These are phyloP conservation scores for Boeremia lycopersici DNA, from an alignment of 2,329 filamentous ascomycete species.

Conservation along the genomic window DNA sequence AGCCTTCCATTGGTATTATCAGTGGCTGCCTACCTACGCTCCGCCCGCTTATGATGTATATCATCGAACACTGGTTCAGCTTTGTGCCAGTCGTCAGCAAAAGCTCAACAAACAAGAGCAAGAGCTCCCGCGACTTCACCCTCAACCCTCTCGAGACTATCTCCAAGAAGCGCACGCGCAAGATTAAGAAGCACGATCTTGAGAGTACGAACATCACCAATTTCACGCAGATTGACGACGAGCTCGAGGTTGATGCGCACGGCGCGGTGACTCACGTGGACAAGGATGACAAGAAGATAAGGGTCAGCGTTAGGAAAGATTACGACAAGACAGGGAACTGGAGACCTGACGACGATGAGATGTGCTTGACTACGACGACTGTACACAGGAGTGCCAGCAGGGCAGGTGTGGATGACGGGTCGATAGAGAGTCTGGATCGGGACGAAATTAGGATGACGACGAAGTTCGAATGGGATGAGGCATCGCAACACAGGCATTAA, in stretches of 20 bases:
- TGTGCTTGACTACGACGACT: conserved; percentile 26
- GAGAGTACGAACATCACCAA: conserved; percentile 12
- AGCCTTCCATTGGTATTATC: not conserved
- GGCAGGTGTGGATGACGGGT: conserved; percentile 6
- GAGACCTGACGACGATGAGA: conserved; percentile 28
- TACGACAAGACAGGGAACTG: conserved; percentile 18
- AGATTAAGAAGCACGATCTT: conserved; percentile 21
- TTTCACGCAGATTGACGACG: conserved; percentile 11
- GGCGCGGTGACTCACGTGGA: not conserved
- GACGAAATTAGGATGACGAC: conserved; percentile 22
- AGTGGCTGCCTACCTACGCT: not conserved
- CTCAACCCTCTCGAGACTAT: conserved; percentile 25
- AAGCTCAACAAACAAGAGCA: not conserved
- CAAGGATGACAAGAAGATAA: conserved; percentile 1
- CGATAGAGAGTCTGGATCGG: conserved; percentile 3
- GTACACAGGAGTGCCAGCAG: conserved; percentile 18
- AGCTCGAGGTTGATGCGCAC: conserved; percentile 7
- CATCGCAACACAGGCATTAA: not conserved
- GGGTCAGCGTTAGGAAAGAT: not conserved
- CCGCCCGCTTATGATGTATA: not conserved
- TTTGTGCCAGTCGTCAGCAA: not conserved
- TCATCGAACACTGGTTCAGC: not conserved
- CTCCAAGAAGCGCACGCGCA: conserved; percentile 29
- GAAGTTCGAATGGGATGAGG: conserved; percentile 26
- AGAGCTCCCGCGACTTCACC: not conserved